phyloP scores from a whole-genome alignment of 1,139 yeast genomes.

The Candida tropicalis region DNA sequence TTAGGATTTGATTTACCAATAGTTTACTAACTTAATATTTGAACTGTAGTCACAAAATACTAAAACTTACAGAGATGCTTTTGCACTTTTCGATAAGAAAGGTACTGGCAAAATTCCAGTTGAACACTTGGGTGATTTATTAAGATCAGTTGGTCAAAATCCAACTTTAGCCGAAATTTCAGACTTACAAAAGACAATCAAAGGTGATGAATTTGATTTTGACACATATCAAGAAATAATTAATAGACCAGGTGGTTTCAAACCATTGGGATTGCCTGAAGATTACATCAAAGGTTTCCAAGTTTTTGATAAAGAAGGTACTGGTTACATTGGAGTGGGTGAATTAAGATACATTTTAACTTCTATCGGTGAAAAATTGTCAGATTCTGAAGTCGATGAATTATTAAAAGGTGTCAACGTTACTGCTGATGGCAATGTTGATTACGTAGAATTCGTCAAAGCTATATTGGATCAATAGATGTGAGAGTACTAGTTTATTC shows the following conservation, averaged over 20 bases:
- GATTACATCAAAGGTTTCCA: slow-evolving; percentile 98
- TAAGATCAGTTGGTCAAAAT: slow-evolving; percentile 97
- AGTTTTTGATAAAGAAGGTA: slow-evolving; percentile 92
- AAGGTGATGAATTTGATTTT: slow-evolving; percentile 60
- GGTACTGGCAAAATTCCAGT: slow-evolving; percentile 94
- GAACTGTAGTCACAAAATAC: slow-evolving; percentile 44
- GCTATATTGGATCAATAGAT: slow-evolving; percentile 82
- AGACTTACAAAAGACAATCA: slow-evolving; percentile 60
- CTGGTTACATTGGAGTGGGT: slow-evolving; percentile 97
- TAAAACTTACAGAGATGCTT: slow-evolving; percentile 93
- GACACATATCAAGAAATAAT: slow-evolving; percentile 78
- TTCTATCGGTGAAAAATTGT: slow-evolving; percentile 88
- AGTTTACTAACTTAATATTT: slow-evolving; percentile 16
- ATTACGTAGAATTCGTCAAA: slow-evolving; percentile 93
- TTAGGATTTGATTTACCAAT: background rate
- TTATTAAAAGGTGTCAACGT: slow-evolving; percentile 93
- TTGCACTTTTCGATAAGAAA: slow-evolving; percentile 94
- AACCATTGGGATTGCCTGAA: slow-evolving; percentile 90
- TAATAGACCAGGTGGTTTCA: slow-evolving; percentile 88
- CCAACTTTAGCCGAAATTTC: slow-evolving; percentile 91
- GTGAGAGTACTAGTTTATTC: background rate
- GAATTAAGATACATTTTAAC: slow-evolving; percentile 93
- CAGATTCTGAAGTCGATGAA: slow-evolving; percentile 93
- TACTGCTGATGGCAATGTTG: slow-evolving; percentile 91
- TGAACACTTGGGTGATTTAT: slow-evolving; percentile 86